Conservation (phyloP, 495 filamentous ascomycete species). For the Mytilinidion resinicola region DNA sequence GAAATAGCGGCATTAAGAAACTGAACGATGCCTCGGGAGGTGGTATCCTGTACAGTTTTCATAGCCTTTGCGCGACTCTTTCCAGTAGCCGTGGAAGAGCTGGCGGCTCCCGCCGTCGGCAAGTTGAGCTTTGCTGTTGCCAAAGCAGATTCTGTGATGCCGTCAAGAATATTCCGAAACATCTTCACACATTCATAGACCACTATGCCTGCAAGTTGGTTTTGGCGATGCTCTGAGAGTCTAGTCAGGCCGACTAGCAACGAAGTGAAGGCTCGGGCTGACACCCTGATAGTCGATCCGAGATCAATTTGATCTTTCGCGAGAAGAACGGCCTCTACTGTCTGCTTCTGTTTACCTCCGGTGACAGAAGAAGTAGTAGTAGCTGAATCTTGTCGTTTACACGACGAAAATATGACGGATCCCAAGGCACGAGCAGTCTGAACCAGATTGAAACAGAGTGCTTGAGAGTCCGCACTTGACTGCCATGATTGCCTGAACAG, state of each 20-base stretch:
- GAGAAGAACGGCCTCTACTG: not conserved
- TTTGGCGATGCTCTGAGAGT: not conserved
- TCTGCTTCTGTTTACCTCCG: not conserved
- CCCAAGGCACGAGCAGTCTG: conserved; percentile 7
- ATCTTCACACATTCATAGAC: conserved; percentile 21
- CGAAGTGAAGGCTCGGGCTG: conserved; percentile 10
- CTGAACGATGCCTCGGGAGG: conserved; percentile 7
- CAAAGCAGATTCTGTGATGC: conserved; percentile 9
- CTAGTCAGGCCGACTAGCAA: conserved; percentile 14
- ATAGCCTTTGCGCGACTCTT: not conserved
- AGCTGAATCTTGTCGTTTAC: conserved; percentile 4
- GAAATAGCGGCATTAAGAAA: conserved; percentile 14
- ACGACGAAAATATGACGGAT: conserved; percentile 6
- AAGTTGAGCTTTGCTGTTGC: not conserved
- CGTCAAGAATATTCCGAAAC: conserved; percentile 17
- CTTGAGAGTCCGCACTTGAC: not conserved
- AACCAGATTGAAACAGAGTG: conserved; percentile 14
- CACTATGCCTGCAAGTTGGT: conserved; percentile 2
- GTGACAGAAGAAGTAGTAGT: not conserved
- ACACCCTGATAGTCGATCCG: conserved; percentile 6
- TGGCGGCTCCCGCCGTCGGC: not conserved
- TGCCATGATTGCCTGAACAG: conserved; percentile 3
- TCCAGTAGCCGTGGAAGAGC: not conserved
- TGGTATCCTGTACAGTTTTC: not conserved
- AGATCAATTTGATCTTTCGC: conserved; percentile 13